Percentiles rank a stretch among this genome's conserved stretches.
Conservation (phyloP, 139 green algal genomes). For the Micromonas commoda region DNA sequence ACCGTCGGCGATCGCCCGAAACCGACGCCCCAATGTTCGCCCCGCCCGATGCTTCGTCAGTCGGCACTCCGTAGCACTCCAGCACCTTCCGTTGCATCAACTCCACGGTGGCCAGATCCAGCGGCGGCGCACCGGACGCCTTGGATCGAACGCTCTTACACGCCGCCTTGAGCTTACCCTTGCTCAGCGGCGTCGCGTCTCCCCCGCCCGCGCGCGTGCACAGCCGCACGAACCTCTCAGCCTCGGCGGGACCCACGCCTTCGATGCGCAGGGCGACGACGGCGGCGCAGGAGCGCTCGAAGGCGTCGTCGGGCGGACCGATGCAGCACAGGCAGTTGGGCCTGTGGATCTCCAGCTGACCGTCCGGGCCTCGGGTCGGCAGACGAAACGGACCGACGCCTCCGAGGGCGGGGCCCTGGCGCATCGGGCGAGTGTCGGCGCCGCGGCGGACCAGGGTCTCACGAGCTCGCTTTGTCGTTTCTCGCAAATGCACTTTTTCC, state of each 20-base stretch:
- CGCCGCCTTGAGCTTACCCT: constrained; percentile 2
- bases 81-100: background rate
- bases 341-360: background rate
- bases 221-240: constrained; percentile 9
- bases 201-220: background rate
- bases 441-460: background rate
- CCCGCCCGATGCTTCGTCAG: background rate
- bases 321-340: constrained; percentile 22
- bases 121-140: too few relatives aligned
- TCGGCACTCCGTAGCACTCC: too few relatives aligned
- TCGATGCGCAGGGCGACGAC: background rate
- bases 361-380: background rate
- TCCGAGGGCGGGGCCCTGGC: too few relatives aligned
- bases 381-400: background rate
- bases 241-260: background rate
- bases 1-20: background rate
- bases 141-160: background rate
- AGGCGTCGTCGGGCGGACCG: constrained; percentile 1
- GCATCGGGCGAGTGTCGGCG: background rate
- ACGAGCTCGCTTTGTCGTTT: background rate
- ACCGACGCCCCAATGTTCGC: background rate
- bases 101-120: background rate
- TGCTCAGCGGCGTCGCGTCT: background rate
- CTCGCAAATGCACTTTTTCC: too few relatives aligned
- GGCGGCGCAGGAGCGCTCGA: constrained; percentile 2